A percentile compares a stretch with the other conserved stretches of the same genome.
These are phyloP conservation scores for Rhynchosporium graminicola DNA, from an alignment of 2,329 filamentous ascomycete genomes.

Conservation along the genomic window DNA sequence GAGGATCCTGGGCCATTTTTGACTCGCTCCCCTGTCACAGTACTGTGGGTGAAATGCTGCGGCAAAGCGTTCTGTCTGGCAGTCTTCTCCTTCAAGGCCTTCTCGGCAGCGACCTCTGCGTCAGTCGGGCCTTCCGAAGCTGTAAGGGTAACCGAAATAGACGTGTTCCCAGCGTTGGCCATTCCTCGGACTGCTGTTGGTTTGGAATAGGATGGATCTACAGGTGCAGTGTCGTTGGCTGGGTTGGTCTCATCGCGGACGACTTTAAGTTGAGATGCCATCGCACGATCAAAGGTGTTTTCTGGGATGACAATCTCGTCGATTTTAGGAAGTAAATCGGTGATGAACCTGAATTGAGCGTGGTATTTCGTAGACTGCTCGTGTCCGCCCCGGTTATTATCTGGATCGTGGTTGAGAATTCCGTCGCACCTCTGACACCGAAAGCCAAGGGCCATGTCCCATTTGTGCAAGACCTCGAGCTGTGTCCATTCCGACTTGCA, in stretches of 20 bases:
- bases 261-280: conserved; percentile 63
- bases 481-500: conserved; percentile 87
- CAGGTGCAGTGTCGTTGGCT: conserved; percentile 58
- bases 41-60: conserved; percentile 71
- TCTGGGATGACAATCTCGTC: conserved; percentile 74
- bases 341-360: conserved; percentile 77
- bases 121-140: conserved; percentile 65
- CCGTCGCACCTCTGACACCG: conserved; percentile 77
- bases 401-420: conserved; percentile 64
- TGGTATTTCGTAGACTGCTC: conserved; percentile 75
- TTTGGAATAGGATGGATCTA: conserved; percentile 54
- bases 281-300: conserved; percentile 71
- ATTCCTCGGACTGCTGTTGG: conserved; percentile 72
- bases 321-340: conserved; percentile 73
- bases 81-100: conserved; percentile 64
- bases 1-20: conserved; percentile 44
- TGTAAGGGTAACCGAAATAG: conserved; percentile 69
- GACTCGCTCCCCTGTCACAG: conserved; percentile 65
- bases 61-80: conserved; percentile 70
- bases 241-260: conserved; percentile 68
- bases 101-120: conserved; percentile 65
- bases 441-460: conserved; percentile 68
- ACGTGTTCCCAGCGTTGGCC: conserved; percentile 65
- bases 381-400: conserved; percentile 68
- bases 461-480: conserved; percentile 82